phyloP scores from a whole-genome alignment of 163 green algal species.

The Coccomyxa subellipsoidea region DNA sequence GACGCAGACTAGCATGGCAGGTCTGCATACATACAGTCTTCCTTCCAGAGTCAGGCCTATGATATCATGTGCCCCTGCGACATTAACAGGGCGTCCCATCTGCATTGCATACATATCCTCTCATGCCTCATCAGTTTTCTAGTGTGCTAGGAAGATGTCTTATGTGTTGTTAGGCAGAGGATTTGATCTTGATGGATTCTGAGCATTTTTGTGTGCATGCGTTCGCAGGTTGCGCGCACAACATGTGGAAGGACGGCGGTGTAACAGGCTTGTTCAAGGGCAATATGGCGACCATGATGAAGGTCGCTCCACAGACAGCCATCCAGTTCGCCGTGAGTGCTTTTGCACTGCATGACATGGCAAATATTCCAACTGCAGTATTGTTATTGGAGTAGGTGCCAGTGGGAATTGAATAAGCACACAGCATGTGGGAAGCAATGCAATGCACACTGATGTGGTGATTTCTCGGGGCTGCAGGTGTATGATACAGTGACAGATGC shows the following conservation, averaged over 20 bases:
- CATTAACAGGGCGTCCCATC: too few species aligned
- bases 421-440: too few species aligned
- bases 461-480: neutral
- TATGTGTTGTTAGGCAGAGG: neutral
- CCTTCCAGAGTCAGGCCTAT: too few species aligned
- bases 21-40: too few species aligned
- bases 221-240: neutral
- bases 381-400: too few species aligned
- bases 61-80: too few species aligned
- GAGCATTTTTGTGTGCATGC: neutral
- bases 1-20: neutral
- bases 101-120: too few species aligned
- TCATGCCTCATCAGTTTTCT: neutral
- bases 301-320: constrained; percentile 28
- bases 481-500: constrained; percentile 27
- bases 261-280: constrained; percentile 22
- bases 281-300: constrained; percentile 29
- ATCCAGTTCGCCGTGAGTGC: constrained; percentile 27
- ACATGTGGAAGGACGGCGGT: constrained; percentile 30
- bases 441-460: neutral
- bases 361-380: too few species aligned
- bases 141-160: neutral
- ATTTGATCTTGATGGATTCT: neutral
- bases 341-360: neutral
- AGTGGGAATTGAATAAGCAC: neutral